phyloP scores from a whole-genome alignment of 495 filamentous ascomycete species.

The Poronia punctata region DNA sequence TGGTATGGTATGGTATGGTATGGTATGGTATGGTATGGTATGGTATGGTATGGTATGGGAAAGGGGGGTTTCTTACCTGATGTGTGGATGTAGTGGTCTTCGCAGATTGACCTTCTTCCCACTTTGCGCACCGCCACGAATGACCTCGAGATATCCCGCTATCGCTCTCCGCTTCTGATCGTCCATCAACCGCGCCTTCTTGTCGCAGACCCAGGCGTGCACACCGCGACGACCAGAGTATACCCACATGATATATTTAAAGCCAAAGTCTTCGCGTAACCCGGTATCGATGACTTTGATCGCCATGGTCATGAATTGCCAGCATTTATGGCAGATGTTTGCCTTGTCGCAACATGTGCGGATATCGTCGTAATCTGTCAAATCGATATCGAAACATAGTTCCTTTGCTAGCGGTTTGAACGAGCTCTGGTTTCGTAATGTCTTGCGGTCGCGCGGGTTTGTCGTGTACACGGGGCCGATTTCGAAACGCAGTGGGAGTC shows the following conservation, averaged over 20 bases:
- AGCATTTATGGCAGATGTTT: constrained; percentile 89
- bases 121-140: constrained; percentile 73
- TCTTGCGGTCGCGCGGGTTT: constrained; percentile 91
- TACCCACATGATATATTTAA: constrained; percentile 94
- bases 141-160: constrained; percentile 78
- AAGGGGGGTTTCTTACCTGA: constrained; percentile 45
- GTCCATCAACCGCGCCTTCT: constrained; percentile 70
- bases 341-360: constrained; percentile 91
- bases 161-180: constrained; percentile 77
- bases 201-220: constrained; percentile 98
- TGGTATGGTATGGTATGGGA: background rate
- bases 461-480: constrained; percentile 92
- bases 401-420: constrained; percentile 82
- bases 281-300: constrained; percentile 87
- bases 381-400: constrained; percentile 96
- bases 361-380: constrained; percentile 97
- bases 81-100: constrained; percentile 83
- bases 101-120: constrained; percentile 84
- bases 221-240: constrained; percentile 94
- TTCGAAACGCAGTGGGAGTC: constrained; percentile 91
- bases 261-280: constrained; percentile 88
- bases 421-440: constrained; percentile 60
- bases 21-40: too few relatives aligned
- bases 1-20: too few relatives aligned
- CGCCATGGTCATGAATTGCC: constrained; percentile 94